Evolutionary conservation across 129 eudicot species (phyloP).

Genomic region (Flaveria brownii): DNA sequence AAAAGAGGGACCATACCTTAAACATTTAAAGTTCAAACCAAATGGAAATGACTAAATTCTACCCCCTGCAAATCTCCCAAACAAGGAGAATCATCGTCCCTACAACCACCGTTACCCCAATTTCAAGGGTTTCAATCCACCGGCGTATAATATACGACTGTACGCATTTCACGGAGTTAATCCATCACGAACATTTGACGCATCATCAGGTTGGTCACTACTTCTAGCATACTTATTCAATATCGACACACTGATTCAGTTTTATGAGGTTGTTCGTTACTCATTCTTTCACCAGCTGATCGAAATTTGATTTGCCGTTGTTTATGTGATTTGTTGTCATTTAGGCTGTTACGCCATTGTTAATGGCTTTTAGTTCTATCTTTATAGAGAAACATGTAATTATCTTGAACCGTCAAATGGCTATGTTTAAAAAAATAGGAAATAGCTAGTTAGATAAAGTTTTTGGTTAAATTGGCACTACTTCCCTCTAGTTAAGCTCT

Average conservation of each 20-base stretch:
- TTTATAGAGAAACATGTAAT: no score
- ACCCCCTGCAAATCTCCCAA: neutral
- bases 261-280: neutral
- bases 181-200: neutral
- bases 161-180: conserved; percentile 24
- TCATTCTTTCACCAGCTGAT: neutral
- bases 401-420: no score
- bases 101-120: neutral
- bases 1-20: neutral
- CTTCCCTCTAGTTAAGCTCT: neutral
- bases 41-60: neutral
- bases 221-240: neutral
- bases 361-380: neutral
- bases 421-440: no score
- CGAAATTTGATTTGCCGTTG: neutral
- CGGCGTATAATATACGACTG: neutral
- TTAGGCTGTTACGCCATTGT: neutral
- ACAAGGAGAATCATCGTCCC: neutral
- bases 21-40: conserved; percentile 19
- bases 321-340: conserved; percentile 1
- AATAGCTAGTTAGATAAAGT: no score
- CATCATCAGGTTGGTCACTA: conserved; percentile 10
- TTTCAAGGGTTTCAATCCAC: conserved; percentile 27
- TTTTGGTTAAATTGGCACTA: neutral
- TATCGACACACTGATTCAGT: neutral